These are phyloP conservation scores for Cyclotella kingstonii DNA, from an alignment of 108 stramenopile genomes.

Conservation along the genomic window DNA sequence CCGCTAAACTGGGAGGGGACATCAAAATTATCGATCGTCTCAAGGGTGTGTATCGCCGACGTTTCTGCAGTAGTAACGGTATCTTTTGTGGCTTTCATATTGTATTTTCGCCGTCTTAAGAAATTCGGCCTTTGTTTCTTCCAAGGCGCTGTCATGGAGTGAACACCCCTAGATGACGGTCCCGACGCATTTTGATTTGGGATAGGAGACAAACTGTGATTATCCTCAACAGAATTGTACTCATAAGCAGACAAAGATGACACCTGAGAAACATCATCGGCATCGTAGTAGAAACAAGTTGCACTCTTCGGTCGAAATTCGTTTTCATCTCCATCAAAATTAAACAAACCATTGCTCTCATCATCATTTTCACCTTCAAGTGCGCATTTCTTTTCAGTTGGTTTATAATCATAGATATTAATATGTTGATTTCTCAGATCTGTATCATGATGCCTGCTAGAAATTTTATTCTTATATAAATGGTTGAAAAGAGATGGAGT, in stretches of 20 bases:
- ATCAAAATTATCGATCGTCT: constrained; percentile 24
- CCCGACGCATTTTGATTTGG: neutral
- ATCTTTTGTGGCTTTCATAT: neutral
- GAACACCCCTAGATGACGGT: neutral
- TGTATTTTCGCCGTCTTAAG: constrained; percentile 1
- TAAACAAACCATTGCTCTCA: too few species aligned
- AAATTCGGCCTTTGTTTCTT: constrained; percentile 3
- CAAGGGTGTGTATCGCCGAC: constrained; percentile 16
- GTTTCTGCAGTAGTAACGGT: constrained; percentile 16
- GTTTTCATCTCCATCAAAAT: too few species aligned
- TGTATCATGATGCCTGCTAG: neutral
- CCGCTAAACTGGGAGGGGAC: constrained; percentile 17
- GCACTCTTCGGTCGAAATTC: too few species aligned
- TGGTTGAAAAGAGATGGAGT: neutral
- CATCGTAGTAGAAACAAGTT: too few species aligned
- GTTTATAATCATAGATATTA: too few species aligned
- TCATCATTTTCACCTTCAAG: too few species aligned
- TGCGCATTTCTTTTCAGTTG: too few species aligned
- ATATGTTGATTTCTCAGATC: too few species aligned
- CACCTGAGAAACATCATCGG: too few species aligned
- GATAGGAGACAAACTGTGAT: neutral
- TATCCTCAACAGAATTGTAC: too few species aligned
- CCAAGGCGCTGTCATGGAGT: constrained; percentile 1
- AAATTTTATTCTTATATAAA: neutral
- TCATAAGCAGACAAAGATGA: too few species aligned